phyloP scores from a whole-genome alignment of 305 asterid species.

The Lippia alba region DNA sequence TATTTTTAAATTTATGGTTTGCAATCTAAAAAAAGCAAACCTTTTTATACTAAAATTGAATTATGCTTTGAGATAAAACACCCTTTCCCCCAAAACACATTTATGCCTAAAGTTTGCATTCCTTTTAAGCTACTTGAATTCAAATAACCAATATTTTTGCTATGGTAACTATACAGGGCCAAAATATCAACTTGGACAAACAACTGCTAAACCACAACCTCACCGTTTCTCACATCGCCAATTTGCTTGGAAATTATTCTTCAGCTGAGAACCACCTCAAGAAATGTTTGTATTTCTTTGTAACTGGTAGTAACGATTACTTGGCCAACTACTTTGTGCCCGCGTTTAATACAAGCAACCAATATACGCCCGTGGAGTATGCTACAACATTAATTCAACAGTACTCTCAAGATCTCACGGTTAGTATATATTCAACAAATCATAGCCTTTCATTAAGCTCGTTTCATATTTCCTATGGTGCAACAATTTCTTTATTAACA shows the following conservation, averaged over 20 bases:
- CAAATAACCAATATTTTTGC: too few relatives aligned
- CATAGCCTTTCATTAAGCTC: too few relatives aligned
- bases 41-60: too few relatives aligned
- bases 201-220: constrained; percentile 44
- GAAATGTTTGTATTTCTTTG: constrained; percentile 52
- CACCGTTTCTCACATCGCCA: constrained; percentile 17
- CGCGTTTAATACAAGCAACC: constrained; percentile 32
- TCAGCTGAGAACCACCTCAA: constrained; percentile 25
- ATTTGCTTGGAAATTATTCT: neutral
- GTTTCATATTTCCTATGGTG: too few relatives aligned
- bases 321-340: constrained; percentile 38
- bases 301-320: constrained; percentile 50
- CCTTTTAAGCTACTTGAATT: too few relatives aligned
- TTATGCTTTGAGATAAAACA: too few relatives aligned
- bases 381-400: constrained; percentile 42
- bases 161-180: constrained; percentile 38
- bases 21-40: too few relatives aligned
- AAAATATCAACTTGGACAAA: constrained; percentile 36
- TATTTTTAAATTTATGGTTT: too few relatives aligned
- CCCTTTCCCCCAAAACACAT: too few relatives aligned
- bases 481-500: too few relatives aligned
- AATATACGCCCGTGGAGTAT: constrained; percentile 39
- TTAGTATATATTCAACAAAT: constrained; percentile 4
- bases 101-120: too few relatives aligned
- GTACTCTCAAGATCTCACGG: constrained; percentile 49